Percentiles rank a stretch among this genome's conserved stretches.
Conservation (phyloP, 345 rosid genomes). For the Viola odorata region DNA sequence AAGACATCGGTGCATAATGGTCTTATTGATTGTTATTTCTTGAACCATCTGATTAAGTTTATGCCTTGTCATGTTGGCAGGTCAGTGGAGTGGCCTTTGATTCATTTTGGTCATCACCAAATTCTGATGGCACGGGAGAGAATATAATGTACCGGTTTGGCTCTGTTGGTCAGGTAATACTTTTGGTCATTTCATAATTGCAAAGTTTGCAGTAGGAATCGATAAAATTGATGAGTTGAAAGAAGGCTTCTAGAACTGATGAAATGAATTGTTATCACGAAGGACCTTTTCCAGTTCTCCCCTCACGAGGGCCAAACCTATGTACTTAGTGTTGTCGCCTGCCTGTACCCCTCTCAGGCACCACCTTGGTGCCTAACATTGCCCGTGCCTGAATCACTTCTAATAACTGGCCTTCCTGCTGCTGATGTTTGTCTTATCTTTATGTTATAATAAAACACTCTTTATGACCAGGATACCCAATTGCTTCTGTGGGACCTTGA, state of each 20-base stretch:
- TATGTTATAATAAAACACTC: neutral
- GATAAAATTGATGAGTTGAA: too few relatives aligned
- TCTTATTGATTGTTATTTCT: constrained; percentile 4
- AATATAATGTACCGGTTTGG: constrained; percentile 92
- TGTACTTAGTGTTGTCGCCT: too few relatives aligned
- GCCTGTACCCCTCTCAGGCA: too few relatives aligned
- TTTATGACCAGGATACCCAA: constrained; percentile 69
- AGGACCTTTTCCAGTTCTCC: too few relatives aligned
- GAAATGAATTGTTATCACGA: too few relatives aligned
- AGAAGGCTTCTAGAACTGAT: too few relatives aligned
- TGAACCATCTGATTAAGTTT: constrained; percentile 18
- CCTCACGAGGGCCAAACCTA: too few relatives aligned
- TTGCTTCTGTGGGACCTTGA: constrained; percentile 97
- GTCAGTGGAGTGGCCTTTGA: constrained; percentile 99
- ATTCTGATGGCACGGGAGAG: constrained; percentile 79
- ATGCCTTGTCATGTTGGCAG: constrained; percentile 44
- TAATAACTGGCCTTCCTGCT: too few relatives aligned
- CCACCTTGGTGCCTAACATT: too few relatives aligned
- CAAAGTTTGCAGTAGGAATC: too few relatives aligned
- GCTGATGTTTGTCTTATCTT: neutral
- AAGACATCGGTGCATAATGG: constrained; percentile 21
- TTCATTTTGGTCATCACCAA: constrained; percentile 87
- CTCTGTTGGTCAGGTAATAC: constrained; percentile 91
- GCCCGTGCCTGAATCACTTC: too few relatives aligned
- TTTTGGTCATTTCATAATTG: neutral